A percentile compares a stretch with the other conserved stretches of the same genome.
These are phyloP conservation scores for Pseudogymnoascus sp. DNA, from an alignment of 2,329 filamentous ascomycete genomes.

Conservation along the genomic window DNA sequence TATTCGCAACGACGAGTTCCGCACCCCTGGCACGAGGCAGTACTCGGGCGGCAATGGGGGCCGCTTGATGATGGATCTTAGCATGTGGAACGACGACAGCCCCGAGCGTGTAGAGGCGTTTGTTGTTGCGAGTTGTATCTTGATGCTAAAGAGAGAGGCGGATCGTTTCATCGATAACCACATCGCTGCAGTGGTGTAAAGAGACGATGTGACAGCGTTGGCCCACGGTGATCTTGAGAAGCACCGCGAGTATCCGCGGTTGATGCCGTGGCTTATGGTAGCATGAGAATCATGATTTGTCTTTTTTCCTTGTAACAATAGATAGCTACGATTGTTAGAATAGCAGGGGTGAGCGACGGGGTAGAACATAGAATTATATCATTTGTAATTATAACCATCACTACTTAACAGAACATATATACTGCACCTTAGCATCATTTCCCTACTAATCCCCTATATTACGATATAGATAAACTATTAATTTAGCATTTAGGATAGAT, in stretches of 20 bases:
- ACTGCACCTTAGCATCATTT: background rate
- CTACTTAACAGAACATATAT: background rate
- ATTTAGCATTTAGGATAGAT: background rate
- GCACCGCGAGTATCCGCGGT: constrained; percentile 77
- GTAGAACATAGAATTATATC: background rate
- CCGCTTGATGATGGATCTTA: constrained; percentile 14
- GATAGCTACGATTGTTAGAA: background rate
- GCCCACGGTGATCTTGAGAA: constrained; percentile 83
- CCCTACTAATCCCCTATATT: background rate
- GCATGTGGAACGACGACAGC: constrained; percentile 9
- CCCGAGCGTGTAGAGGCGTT: constrained; percentile 13
- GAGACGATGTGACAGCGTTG: constrained; percentile 71
- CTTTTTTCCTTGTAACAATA: background rate
- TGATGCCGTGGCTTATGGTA: constrained; percentile 63
- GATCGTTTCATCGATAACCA: constrained; percentile 13
- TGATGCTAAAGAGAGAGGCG: constrained; percentile 15
- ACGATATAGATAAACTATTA: background rate
- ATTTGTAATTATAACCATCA: background rate
- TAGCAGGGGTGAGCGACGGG: background rate
- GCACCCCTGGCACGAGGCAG: constrained; percentile 11
- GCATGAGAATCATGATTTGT: background rate
- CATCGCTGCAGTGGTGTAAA: constrained; percentile 9
- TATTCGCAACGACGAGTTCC: constrained; percentile 13
- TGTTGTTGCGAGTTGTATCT: constrained; percentile 12
- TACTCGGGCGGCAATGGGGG: constrained; percentile 14